Conservation (phyloP, 768 basidiomycete genomes). For the Tulasnella sp. region DNA sequence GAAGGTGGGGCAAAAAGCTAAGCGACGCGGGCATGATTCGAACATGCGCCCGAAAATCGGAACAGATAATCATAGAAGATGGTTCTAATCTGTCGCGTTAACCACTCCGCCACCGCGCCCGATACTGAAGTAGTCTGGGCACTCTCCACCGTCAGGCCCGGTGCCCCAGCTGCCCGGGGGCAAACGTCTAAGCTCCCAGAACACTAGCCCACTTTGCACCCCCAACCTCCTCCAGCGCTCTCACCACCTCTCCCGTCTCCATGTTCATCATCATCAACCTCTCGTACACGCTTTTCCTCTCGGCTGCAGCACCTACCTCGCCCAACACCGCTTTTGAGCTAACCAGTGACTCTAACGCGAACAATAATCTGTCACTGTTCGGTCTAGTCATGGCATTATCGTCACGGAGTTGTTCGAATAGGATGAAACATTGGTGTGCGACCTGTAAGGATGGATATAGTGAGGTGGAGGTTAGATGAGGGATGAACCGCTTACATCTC, state of each 20-base stretch:
- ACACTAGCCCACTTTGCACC: conserved; percentile 28
- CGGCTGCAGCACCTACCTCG: conserved; percentile 44
- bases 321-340: conserved; percentile 66
- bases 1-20: too few species aligned
- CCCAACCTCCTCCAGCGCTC: conserved; percentile 72
- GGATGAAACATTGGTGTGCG: conserved; percentile 60
- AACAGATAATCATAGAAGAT: conserved; percentile 9
- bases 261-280: conserved; percentile 68
- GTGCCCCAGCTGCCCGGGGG: too few species aligned
- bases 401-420: conserved; percentile 49
- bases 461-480: neutral
- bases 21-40: conserved; percentile 13
- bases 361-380: conserved; percentile 45
- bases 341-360: conserved; percentile 63
- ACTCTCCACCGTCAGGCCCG: too few species aligned
- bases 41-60: conserved; percentile 12
- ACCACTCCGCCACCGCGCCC: conserved; percentile 13
- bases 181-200: conserved; percentile 23
- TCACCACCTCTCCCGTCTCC: conserved; percentile 73
- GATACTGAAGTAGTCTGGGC: too few species aligned
- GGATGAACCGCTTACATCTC: conserved; percentile 40
- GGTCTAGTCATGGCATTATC: conserved; percentile 43
- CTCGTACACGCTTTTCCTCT: conserved; percentile 49
- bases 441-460: conserved; percentile 34
- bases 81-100: conserved; percentile 14